Evolutionary conservation across 228 moss, liverwort and hornwort genomes (phyloP), one percentile per base, ranked within the genome.

Genomic region (Sphagnum fallax): DNA sequence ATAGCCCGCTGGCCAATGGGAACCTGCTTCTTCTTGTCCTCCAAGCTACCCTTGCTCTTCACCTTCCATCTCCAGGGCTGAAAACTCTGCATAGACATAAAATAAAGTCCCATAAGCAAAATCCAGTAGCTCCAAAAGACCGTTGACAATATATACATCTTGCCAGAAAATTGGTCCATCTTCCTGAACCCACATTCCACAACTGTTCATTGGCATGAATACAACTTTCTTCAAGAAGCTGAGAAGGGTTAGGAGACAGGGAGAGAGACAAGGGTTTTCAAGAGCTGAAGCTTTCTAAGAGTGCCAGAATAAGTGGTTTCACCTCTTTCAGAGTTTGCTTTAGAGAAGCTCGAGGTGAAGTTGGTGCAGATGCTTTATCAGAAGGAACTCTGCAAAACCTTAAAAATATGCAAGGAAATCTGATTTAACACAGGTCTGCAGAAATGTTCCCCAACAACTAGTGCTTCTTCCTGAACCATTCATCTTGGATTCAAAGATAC

Each of bases 11-110:
- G 87, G 63, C 85, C 85, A 75, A 75, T 81, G 6, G 92, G 82
- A 61, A 87, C 71, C 60, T 81, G 81, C 70, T 88, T 91, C 80
- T 87, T 91, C 65, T 88, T 88, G 14, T 91, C 90, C 51, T 90
- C 88, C 32, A 32, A 32, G 50, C 81, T 77, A 71, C 79, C 84
- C 76, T 88, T 95, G 32, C 85, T 84, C 85, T 79, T 91, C 87
- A 90, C 88, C 75, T 78, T 85, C 87, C 84, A 88, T 73, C 88
- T 90, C 91, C 91, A 95, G 76, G 71, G 81, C 67, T 92, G 90
- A 63, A 86, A 75, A 69, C 90, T 92, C 94, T 94, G 84, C 11
- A 6, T 65, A 55, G 13, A 0, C 51, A 65, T 51, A 52, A 59
- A 76, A 32, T 32, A 32, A 32, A 32, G 32, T 32, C 32, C 32